Percentiles rank a stretch among this genome's conserved stretches.
Conservation (phyloP, 2,329 filamentous ascomycete species). For the Rutstroemia sp. region DNA sequence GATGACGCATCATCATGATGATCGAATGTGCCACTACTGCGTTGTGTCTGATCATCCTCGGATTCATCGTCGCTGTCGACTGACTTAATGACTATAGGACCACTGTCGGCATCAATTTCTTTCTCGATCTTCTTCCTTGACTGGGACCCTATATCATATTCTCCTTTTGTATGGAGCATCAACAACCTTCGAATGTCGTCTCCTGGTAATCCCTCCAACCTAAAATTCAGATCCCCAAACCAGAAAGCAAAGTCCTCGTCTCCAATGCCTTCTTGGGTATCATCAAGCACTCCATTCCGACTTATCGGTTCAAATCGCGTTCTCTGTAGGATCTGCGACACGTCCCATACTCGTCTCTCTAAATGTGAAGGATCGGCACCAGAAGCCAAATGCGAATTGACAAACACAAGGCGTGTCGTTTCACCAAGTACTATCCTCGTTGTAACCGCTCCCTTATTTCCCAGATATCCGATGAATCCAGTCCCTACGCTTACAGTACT, state of each 20-base stretch:
- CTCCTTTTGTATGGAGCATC: conserved; percentile 72
- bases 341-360: conserved; percentile 83
- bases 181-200: conserved; percentile 83
- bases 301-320: conserved; percentile 71
- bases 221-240: conserved; percentile 95
- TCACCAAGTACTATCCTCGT: conserved; percentile 81
- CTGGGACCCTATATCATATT: conserved; percentile 55
- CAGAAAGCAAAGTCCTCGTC: conserved; percentile 94
- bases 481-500: conserved; percentile 82
- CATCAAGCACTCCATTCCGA: conserved; percentile 55
- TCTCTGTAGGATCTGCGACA: conserved; percentile 65
- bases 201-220: conserved; percentile 78
- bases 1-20: conserved; percentile 32
- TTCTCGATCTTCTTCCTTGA: conserved; percentile 26
- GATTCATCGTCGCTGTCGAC: conserved; percentile 40
- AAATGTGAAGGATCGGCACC: conserved; percentile 71
- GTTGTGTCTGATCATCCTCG: conserved; percentile 26
- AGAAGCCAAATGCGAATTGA: conserved; percentile 87
- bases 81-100: conserved; percentile 39
- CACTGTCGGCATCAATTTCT: conserved; percentile 38
- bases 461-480: conserved; percentile 84
- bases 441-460: conserved; percentile 88
- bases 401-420: conserved; percentile 79
- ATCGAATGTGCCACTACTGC: conserved; percentile 23
- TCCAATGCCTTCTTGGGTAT: conserved; percentile 65